These are phyloP conservation scores for Macadamia tetraphylla DNA, from an alignment of 164 flowering plant genomes.

Conservation along the genomic window DNA sequence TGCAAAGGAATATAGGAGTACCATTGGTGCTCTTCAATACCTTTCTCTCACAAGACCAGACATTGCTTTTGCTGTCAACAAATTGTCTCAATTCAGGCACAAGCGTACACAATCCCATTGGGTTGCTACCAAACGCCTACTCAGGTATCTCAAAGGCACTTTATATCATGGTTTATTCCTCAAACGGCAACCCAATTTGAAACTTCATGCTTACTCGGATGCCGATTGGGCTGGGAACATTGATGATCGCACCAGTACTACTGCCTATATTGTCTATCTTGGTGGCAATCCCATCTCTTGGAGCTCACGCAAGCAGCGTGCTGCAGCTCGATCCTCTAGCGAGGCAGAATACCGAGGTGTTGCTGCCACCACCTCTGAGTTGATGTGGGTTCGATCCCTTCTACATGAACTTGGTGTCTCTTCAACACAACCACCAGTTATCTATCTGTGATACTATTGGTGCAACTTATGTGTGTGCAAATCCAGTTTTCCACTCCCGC, in stretches of 20 bases:
- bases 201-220: neutral
- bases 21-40: neutral
- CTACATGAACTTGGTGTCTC: neutral
- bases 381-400: neutral
- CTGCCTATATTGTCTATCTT: neutral
- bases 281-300: neutral
- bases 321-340: neutral
- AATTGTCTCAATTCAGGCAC: too few species aligned
- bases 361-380: neutral
- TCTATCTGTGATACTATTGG: neutral
- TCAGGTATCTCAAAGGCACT: neutral
- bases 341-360: neutral
- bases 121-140: neutral
- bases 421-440: neutral
- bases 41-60: too few species aligned
- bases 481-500: neutral
- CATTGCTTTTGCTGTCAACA: too few species aligned
- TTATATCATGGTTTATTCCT: neutral
- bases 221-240: neutral
- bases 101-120: too few species aligned
- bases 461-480: neutral
- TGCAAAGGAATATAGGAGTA: neutral
- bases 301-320: neutral
- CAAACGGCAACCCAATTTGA: neutral
- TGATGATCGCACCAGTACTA: neutral